These are phyloP conservation scores for Trichophyton mentagrophytes DNA, from an alignment of 2,329 filamentous ascomycete species.

Conservation along the genomic window DNA sequence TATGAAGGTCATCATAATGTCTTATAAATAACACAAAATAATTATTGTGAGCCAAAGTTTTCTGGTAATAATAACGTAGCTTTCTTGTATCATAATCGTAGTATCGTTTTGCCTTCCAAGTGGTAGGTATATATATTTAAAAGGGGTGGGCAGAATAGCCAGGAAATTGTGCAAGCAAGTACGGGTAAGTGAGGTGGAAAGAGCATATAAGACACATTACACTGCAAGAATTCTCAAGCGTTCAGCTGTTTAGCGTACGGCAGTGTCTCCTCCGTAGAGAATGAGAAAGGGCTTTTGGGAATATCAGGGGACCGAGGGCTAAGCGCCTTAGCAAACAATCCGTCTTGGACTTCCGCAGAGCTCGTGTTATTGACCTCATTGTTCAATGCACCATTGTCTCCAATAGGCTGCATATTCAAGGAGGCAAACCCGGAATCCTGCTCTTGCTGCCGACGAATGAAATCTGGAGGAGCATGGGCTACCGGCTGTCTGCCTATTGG, in stretches of 20 bases:
- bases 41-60: background rate
- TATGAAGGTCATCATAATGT: background rate
- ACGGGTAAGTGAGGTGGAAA: background rate
- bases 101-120: background rate
- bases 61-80: background rate
- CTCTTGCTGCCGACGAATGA: slow-evolving; percentile 21
- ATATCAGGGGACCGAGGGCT: slow-evolving; percentile 79
- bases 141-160: background rate
- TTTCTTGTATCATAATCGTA: background rate
- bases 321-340: slow-evolving; percentile 75
- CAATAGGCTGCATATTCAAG: slow-evolving; percentile 18
- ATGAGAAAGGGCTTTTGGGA: slow-evolving; percentile 66
- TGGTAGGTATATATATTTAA: background rate
- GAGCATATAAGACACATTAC: background rate
- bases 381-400: slow-evolving; percentile 18
- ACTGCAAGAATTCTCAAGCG: slow-evolving; percentile 2
- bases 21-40: background rate
- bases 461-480: slow-evolving; percentile 28
- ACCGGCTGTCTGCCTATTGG: slow-evolving; percentile 16
- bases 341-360: slow-evolving; percentile 47
- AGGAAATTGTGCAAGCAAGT: background rate
- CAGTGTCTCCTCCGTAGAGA: slow-evolving; percentile 34
- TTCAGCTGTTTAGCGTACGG: slow-evolving; percentile 15
- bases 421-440: slow-evolving; percentile 13
- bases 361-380: slow-evolving; percentile 14